phyloP scores from a whole-genome alignment of 306 rosid genomes.

The Quercus agrifolia region DNA sequence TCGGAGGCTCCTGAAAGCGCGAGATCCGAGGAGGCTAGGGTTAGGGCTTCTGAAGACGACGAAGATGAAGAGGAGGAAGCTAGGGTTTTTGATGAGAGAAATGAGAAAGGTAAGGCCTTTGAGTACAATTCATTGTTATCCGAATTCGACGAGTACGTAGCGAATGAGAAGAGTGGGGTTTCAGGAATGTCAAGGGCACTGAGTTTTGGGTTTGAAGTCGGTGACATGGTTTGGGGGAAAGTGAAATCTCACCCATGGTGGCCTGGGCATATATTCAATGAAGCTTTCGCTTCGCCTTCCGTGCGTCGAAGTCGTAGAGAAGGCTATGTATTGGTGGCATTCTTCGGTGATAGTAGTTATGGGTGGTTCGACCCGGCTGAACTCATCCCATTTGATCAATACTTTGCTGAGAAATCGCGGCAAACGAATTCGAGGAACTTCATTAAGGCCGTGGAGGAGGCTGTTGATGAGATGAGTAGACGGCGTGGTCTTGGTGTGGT shows the following conservation, averaged over 20 bases:
- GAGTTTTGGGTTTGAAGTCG: slow-evolving; percentile 69
- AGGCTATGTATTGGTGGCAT: slow-evolving; percentile 81
- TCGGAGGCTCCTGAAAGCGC: slow-evolving; percentile 35
- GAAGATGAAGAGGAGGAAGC: slow-evolving; percentile 35
- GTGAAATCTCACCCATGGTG: slow-evolving; percentile 99
- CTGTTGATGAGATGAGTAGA: slow-evolving; percentile 78
- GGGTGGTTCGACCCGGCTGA: slow-evolving; percentile 97
- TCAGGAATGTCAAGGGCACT: slow-evolving; percentile 53
- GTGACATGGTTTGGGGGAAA: slow-evolving; percentile 98
- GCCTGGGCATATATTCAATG: slow-evolving; percentile 91
- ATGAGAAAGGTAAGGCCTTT: slow-evolving; percentile 24
- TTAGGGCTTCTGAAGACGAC: slow-evolving; percentile 24
- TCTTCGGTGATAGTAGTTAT: slow-evolving; percentile 94
- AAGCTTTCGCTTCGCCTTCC: slow-evolving; percentile 59
- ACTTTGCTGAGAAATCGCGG: slow-evolving; percentile 74
- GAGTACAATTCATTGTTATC: slow-evolving; percentile 49
- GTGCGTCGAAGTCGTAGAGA: slow-evolving; percentile 78
- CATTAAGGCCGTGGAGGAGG: slow-evolving; percentile 86
- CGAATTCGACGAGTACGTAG: slow-evolving; percentile 78
- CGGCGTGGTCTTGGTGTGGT: slow-evolving; percentile 64
- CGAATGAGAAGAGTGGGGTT: slow-evolving; percentile 54
- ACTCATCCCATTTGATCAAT: slow-evolving; percentile 65
- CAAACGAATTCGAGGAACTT: slow-evolving; percentile 63
- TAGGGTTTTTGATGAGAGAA: slow-evolving; percentile 37
- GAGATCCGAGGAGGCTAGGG: slow-evolving; percentile 31